Evolutionary conservation across 305 asterid species (phyloP), one percentile per base, ranked within the genome.

Genomic region (Rubia peregrina): DNA sequence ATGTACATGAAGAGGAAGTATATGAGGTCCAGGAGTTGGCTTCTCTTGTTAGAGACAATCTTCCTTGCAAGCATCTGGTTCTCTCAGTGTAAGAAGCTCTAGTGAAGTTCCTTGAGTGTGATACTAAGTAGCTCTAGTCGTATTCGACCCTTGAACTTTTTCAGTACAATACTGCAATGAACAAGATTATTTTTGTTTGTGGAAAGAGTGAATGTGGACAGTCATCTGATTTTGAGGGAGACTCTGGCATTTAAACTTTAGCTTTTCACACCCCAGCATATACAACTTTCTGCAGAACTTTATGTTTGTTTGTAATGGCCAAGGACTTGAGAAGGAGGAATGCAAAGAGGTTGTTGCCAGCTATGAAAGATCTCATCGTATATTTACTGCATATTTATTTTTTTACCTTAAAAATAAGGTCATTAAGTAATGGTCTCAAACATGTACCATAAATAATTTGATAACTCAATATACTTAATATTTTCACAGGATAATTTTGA

Each of bases 1-100:
- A 83, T 79, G 95, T 17, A 51, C 7, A 51, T 9, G 21, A 51
- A 51, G 21, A 4, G 33, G 33, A 30, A 30, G 33, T 30, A 17
- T 6, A 8, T 16, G 57, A 92, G 98, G 96, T 89, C 67, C 92
- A 92, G 75, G 96, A 90, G 84, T 78, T 92, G 87, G 96, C 96
- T 75, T 88, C 76, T 78, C 92, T 88, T 75, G 82, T 92, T 71
- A 85, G 81, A 77, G 95, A 85, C 76, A 92, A 90, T 81, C 77
- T 90, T 83, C 92, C 84, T 79, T 84, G 90, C 95, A 92, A 90
- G 86, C 83, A 92, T 80, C 96, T 90, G 70, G 74, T 92, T 73
- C 83, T 92, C 82, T 85, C 96, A 16, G 81, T 87, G 81, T 96
- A 92, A 79, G 91, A 88, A 72, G 79, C 82, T 30, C 73, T 89